A percentile compares a stretch with the other conserved stretches of the same genome.
These are phyloP conservation scores for Bipolaris oryzae DNA, from an alignment of 2,329 filamentous ascomycete species.

Conservation along the genomic window DNA sequence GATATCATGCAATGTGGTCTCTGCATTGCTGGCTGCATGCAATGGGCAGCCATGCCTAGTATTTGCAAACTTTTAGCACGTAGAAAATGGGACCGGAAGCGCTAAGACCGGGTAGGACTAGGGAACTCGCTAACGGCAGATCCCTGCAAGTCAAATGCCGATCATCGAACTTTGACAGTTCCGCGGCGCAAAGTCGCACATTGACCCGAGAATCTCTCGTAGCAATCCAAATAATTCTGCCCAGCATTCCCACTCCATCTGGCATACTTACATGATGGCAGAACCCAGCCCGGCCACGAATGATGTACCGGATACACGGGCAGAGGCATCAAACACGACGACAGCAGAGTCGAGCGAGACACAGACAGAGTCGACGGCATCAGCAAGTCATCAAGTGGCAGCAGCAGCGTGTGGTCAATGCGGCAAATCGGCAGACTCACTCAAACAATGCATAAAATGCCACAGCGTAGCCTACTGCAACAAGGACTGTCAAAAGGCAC, in stretches of 20 bases:
- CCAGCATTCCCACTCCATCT: neutral
- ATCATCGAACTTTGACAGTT: slow-evolving; percentile 10
- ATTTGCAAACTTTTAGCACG: neutral
- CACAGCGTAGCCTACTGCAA: slow-evolving; percentile 49
- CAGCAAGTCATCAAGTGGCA: slow-evolving; percentile 21
- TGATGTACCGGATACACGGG: neutral
- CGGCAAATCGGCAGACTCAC: slow-evolving; percentile 20
- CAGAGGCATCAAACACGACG: neutral
- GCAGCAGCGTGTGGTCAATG: slow-evolving; percentile 34
- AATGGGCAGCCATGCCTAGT: neutral
- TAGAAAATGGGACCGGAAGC: neutral
- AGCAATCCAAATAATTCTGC: neutral
- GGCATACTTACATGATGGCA: neutral
- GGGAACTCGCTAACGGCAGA: neutral
- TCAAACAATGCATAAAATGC: slow-evolving; percentile 50
- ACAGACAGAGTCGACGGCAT: slow-evolving; percentile 5
- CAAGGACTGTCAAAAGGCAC: slow-evolving; percentile 50
- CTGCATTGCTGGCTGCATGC: neutral
- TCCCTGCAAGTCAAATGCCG: slow-evolving; percentile 11
- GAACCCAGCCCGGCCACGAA: neutral
- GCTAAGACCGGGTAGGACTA: slow-evolving; percentile 1
- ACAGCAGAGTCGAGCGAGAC: slow-evolving; percentile 1
- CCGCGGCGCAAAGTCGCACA: neutral
- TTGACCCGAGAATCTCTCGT: slow-evolving; percentile 1
- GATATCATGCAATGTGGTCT: no score